Evolutionary conservation across 768 basidiomycete genomes (phyloP).

Genomic region (Tulasnella sp.): DNA sequence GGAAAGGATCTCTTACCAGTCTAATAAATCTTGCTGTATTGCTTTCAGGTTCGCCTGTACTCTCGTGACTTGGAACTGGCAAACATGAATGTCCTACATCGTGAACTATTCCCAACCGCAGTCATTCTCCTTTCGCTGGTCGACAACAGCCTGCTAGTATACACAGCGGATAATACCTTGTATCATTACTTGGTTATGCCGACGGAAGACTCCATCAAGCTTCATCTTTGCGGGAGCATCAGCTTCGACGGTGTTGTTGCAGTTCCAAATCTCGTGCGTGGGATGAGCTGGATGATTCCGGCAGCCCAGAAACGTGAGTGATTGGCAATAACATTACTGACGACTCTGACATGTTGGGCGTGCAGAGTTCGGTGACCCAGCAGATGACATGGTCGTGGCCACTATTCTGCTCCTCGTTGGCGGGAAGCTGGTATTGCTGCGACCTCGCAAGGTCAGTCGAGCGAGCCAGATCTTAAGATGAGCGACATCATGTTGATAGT

Average conservation of each 20-base stretch:
- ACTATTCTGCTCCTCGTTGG: constrained; percentile 96
- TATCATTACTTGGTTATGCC: constrained; percentile 91
- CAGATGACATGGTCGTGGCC: constrained; percentile 88
- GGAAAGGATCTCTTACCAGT: neutral
- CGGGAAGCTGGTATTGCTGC: constrained; percentile 83
- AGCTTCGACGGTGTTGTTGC: constrained; percentile 89
- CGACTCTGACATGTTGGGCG: neutral
- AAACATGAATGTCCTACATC: constrained; percentile 80
- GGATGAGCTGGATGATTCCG: constrained; percentile 97
- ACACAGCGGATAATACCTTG: constrained; percentile 91
- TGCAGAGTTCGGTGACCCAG: constrained; percentile 89
- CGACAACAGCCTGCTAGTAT: constrained; percentile 93
- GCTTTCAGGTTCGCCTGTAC: constrained; percentile 80
- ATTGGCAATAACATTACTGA: constrained; percentile 33
- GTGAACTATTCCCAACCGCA: constrained; percentile 72
- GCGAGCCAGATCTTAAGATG: neutral
- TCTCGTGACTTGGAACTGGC: constrained; percentile 89
- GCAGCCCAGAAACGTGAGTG: constrained; percentile 83
- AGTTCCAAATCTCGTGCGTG: constrained; percentile 79
- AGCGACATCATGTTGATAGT: constrained; percentile 4
- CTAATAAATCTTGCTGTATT: neutral
- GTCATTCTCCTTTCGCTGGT: constrained; percentile 88
- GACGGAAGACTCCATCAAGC: constrained; percentile 76
- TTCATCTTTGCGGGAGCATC: constrained; percentile 93
- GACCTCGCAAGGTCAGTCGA: constrained; percentile 74